Conservation (phyloP, 306 rosid genomes). For the Medicago lupulina region DNA sequence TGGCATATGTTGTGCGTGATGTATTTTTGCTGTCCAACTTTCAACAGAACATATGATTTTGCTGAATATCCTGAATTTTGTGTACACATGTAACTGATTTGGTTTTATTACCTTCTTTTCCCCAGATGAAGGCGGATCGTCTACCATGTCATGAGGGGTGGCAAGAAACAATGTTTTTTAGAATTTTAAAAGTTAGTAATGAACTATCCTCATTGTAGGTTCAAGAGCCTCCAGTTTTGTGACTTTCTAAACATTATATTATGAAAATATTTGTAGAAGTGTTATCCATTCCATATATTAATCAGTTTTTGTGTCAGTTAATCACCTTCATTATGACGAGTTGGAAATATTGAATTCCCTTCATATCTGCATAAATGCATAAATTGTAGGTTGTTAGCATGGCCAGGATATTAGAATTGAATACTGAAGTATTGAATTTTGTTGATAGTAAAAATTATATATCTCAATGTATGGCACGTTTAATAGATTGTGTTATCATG, state of each 20-base stretch:
- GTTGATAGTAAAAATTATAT: neutral
- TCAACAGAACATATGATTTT: slow-evolving; percentile 12
- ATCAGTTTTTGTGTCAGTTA: slow-evolving; percentile 7
- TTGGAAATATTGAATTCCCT: neutral
- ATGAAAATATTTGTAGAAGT: neutral
- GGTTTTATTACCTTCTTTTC: slow-evolving; percentile 6
- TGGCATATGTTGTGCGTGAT: neutral
- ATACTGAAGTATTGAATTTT: neutral
- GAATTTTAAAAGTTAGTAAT: neutral
- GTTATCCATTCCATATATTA: slow-evolving; percentile 15
- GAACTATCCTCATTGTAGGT: slow-evolving; percentile 10
- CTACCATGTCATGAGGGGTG: slow-evolving; percentile 1
- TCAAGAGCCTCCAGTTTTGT: slow-evolving; percentile 33
- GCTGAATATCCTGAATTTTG: neutral
- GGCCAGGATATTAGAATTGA: neutral
- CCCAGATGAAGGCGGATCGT: slow-evolving; percentile 12
- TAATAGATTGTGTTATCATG: neutral
- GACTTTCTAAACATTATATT: slow-evolving; percentile 5
- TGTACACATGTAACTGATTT: neutral
- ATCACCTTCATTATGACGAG: neutral
- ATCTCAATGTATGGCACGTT: neutral
- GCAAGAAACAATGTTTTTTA: slow-evolving; percentile 2
- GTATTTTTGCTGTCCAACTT: neutral
- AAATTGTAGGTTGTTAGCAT: neutral
- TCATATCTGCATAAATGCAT: neutral